These are phyloP conservation scores for Suillus fuscotomentosus DNA, from an alignment of 768 basidiomycete genomes.

Conservation along the genomic window DNA sequence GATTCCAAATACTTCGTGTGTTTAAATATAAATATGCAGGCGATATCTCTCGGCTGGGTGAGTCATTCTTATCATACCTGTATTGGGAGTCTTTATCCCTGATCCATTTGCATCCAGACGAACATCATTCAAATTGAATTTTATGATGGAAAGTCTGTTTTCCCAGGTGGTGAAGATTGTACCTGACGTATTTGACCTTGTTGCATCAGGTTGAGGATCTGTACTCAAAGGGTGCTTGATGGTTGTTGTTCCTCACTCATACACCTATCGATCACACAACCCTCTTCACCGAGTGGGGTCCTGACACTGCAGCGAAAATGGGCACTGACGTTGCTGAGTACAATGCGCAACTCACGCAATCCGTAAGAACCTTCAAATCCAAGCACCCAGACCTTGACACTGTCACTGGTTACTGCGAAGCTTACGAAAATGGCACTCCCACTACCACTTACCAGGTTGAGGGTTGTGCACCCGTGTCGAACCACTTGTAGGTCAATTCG, in stretches of 20 bases:
- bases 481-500: constrained; percentile 54
- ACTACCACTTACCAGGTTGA: constrained; percentile 49
- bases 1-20: too few relatives aligned
- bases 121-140: constrained; percentile 22
- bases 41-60: constrained; percentile 17
- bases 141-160: constrained; percentile 26
- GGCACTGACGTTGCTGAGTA: constrained; percentile 42
- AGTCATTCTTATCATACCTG: neutral
- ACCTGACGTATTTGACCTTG: neutral
- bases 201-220: constrained; percentile 18
- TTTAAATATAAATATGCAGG: neutral
- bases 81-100: neutral
- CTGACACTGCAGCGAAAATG: constrained; percentile 23
- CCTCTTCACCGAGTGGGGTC: constrained; percentile 44
- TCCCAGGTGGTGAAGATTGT: constrained; percentile 16
- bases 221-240: constrained; percentile 46
- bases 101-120: constrained; percentile 11
- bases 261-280: constrained; percentile 57
- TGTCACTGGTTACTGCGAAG: constrained; percentile 55
- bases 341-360: constrained; percentile 44
- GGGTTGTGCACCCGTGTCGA: constrained; percentile 60
- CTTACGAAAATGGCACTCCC: constrained; percentile 58
- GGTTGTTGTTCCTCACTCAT: constrained; percentile 63
- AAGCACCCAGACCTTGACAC: constrained; percentile 41
- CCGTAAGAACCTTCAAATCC: constrained; percentile 37